Evolutionary conservation across 139 green algal genomes (phyloP).

Genomic region (Chara braunii): DNA sequence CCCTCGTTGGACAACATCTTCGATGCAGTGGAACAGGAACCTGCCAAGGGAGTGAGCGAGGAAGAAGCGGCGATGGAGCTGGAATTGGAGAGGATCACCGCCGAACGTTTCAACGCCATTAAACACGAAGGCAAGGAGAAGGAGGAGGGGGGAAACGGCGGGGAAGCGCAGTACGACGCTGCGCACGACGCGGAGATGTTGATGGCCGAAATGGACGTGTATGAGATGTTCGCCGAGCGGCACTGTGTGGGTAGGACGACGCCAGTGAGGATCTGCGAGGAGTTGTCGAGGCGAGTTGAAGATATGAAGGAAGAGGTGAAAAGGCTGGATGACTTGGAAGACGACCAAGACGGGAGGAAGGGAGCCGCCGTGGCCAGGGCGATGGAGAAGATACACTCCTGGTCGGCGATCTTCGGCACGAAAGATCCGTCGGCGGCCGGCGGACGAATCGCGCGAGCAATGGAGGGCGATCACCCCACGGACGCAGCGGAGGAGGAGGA

Average conservation of each 20-base stretch:
- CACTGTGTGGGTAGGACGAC: constrained; percentile 39
- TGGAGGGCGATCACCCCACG: neutral
- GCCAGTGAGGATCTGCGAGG: constrained; percentile 5
- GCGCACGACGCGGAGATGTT: constrained; percentile 35
- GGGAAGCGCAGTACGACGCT: neutral
- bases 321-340: constrained; percentile 1
- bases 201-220: constrained; percentile 50
- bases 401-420: neutral
- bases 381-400: neutral
- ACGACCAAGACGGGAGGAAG: neutral
- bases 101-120: constrained; percentile 13
- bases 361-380: neutral
- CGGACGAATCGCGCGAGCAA: neutral
- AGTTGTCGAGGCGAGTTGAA: constrained; percentile 21
- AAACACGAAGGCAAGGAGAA: neutral
- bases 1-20: constrained; percentile 42
- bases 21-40: constrained; percentile 15
- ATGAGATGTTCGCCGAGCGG: constrained; percentile 50
- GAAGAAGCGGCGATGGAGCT: too few relatives aligned
- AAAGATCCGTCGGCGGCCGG: neutral
- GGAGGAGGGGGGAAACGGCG: neutral
- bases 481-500: neutral
- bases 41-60: too few relatives aligned
- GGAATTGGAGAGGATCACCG: constrained; percentile 9
- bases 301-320: constrained; percentile 15